Evolutionary conservation across 2,329 filamentous ascomycete genomes (phyloP), one percentile per base, ranked within the genome.

Genomic region (Xylariaceae sp.): DNA sequence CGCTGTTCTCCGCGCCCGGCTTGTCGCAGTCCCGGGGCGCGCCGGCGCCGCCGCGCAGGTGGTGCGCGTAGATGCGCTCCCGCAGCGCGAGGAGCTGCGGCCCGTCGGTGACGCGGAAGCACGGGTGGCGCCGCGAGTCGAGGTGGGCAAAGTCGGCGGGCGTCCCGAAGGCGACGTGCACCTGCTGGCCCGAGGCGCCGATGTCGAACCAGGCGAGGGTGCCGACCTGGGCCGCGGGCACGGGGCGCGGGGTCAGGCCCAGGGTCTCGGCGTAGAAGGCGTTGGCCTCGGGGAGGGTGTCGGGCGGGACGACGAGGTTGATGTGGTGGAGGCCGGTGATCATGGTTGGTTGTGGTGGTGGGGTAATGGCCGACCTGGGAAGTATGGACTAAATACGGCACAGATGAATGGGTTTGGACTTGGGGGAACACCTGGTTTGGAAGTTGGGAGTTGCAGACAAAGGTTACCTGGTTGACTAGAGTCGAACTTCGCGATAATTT

Each of bases 131-230:
- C 2, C 63, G 62, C 1, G 72, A 71, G 4, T 63, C 57, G 34
- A 48, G 57, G 35, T 47, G 36, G 18, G 54, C 49, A 42, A 63
- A 64, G 38, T 63, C 57, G 6, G 42, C 41, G 7, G 56, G 52
- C 1, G 63, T 52, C 0, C 72, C 74, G 41, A 69, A 64, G 0
- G 72, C 72, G 37, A 81, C 60, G 52, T 81, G 77, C 12, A 82
- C 65, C 60, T 81, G 76, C 53, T 81, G 77, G 2, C 71, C 69
- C 6, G 59, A 59, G 3, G 67, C 66, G 3, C 63, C 74, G 41
- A 82, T 74, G 52, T 83, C 74, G 63, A 82, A 80, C 78, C 79
- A 83, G 8, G 73, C 69, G 1, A 82, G 62, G 1, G 62, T 68
- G 12, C 66, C 69, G 38, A 63, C 66, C 51, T 81, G 76, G 1